Percentiles rank a stretch among this genome's conserved stretches.
These are phyloP conservation scores for Diaporthe eres DNA, from an alignment of 2,329 filamentous ascomycete genomes.

Conservation along the genomic window DNA sequence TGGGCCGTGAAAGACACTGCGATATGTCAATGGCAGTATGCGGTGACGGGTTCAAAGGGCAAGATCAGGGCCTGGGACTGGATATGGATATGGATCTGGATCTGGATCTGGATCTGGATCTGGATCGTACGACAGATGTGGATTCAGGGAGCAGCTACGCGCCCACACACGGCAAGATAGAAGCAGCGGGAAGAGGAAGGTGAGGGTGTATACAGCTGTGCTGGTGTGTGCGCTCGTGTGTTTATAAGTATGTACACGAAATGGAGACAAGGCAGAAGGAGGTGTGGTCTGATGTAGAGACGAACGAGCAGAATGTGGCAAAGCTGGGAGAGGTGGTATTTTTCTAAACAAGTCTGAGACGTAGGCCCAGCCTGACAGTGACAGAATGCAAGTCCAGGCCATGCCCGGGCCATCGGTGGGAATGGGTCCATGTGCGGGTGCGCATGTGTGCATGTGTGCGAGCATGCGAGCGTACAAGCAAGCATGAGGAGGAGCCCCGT, in stretches of 20 bases:
- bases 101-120: not conserved
- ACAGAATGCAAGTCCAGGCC: conserved; percentile 4
- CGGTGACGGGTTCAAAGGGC: not conserved
- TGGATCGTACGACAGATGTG: conserved; percentile 12
- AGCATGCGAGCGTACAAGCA: not conserved
- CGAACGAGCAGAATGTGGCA: not conserved
- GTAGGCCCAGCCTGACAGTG: conserved; percentile 20
- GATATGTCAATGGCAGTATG: not conserved
- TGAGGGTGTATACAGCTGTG: not conserved
- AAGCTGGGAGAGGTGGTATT: conserved; percentile 8
- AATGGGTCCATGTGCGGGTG: not conserved
- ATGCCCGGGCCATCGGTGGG: not conserved
- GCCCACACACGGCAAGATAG: not conserved
- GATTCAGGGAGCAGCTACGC: not conserved
- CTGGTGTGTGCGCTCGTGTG: not conserved
- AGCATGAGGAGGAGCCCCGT: not conserved
- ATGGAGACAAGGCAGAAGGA: not conserved
- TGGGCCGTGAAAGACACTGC: not conserved
- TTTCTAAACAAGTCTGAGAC: conserved; percentile 32
- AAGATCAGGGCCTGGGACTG: not conserved
- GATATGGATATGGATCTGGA: not conserved
- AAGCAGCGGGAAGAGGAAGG: not conserved
- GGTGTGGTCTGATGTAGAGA: conserved; percentile 2
- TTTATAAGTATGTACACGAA: conserved; percentile 1
- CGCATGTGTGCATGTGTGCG: not conserved